These are phyloP conservation scores for Besnoitia besnoiti DNA, from an alignment of 169 alveolate species.

Conservation along the genomic window DNA sequence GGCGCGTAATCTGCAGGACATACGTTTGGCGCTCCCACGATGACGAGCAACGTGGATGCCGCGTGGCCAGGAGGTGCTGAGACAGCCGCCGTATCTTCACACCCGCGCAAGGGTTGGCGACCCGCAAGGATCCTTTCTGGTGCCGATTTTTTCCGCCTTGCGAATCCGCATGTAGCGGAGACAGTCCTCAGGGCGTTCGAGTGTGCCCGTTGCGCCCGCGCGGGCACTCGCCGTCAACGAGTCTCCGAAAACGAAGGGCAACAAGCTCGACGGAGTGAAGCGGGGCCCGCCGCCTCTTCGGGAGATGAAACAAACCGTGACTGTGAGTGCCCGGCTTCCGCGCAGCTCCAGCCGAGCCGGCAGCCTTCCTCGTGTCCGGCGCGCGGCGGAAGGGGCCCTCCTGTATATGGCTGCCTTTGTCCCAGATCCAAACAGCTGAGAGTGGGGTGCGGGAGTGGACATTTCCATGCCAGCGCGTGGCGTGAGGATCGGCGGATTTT, in stretches of 20 bases:
- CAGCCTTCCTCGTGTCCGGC: neutral
- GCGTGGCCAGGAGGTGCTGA: neutral
- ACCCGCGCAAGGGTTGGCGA: neutral
- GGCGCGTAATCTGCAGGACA: too few species aligned
- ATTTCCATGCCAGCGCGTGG: constrained; percentile 14
- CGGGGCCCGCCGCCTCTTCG: too few species aligned
- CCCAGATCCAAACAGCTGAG: neutral
- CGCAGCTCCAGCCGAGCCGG: neutral
- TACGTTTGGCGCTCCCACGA: too few species aligned
- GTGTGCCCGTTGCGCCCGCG: neutral
- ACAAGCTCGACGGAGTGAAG: neutral
- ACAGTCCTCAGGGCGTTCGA: neutral
- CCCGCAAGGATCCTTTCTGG: neutral
- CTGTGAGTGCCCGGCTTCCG: too few species aligned
- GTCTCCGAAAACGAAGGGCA: neutral
- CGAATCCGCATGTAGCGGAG: neutral
- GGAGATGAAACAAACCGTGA: too few species aligned
- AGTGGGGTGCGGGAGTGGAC: neutral
- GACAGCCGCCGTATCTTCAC: neutral
- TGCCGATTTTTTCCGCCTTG: neutral
- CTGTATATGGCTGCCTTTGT: constrained; percentile 27
- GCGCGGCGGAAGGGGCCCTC: neutral
- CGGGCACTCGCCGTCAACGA: neutral
- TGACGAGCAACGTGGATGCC: too few species aligned
- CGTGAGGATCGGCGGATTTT: constrained; percentile 18